phyloP scores from a whole-genome alignment of 2,329 filamentous ascomycete genomes.

The Septoria linicola region DNA sequence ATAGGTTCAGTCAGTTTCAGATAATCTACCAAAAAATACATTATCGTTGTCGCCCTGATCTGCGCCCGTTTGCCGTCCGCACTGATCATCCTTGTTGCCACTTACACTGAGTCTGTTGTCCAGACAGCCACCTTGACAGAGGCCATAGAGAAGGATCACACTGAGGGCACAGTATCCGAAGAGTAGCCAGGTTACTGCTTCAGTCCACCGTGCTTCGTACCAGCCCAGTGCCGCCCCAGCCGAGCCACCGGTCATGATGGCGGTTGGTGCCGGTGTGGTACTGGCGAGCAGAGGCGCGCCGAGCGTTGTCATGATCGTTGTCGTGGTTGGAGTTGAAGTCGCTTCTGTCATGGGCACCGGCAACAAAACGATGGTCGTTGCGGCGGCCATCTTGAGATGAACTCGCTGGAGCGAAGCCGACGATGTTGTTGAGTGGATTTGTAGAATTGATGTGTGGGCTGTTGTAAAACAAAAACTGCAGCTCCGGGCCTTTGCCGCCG shows the following conservation, averaged over 20 bases:
- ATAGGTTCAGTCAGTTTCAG: not conserved
- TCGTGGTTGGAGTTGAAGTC: not conserved
- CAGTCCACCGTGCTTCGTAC: not conserved
- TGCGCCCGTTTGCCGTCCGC: no score
- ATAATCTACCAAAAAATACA: not conserved
- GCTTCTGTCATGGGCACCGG: no score
- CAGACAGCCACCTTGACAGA: slow-evolving; percentile 8
- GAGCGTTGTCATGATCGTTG: not conserved
- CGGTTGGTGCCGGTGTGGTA: not conserved
- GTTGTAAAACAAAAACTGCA: not conserved
- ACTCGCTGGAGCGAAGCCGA: no score
- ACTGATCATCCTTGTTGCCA: not conserved
- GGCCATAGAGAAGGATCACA: slow-evolving; percentile 1
- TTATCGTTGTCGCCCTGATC: no score
- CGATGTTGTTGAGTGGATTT: not conserved
- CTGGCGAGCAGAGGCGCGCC: not conserved
- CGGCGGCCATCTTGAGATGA: not conserved
- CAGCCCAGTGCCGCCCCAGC: not conserved
- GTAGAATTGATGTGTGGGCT: not conserved
- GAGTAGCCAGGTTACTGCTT: slow-evolving; percentile 1
- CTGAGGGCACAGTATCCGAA: slow-evolving; percentile 10
- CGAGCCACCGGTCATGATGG: not conserved
- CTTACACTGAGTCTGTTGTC: slow-evolving; percentile 11
- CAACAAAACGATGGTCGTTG: not conserved
- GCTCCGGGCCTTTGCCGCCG: not conserved